Conservation (phyloP, 257 asterid genomes). For the Orobanche coerulescens region DNA sequence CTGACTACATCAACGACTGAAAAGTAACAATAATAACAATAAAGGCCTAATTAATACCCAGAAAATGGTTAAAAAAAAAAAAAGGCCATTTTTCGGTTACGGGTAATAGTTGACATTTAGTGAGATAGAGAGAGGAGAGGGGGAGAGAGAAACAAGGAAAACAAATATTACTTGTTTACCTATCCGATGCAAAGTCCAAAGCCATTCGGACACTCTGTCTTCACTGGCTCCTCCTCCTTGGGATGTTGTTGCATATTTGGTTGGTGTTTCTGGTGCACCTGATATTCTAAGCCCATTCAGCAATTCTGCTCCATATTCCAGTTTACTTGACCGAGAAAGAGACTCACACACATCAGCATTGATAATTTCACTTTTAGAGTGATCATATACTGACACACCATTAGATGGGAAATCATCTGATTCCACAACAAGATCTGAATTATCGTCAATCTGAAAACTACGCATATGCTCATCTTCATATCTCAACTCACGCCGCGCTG, state of each 20-base stretch:
- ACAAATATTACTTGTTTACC: constrained; percentile 33
- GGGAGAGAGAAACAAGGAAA: background rate
- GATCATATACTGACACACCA: constrained; percentile 29
- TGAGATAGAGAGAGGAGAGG: too few species aligned
- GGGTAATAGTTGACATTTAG: background rate
- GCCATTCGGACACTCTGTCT: constrained; percentile 93
- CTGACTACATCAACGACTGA: constrained; percentile 96
- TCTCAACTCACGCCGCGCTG: constrained; percentile 46
- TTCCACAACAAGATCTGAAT: constrained; percentile 84
- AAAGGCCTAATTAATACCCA: constrained; percentile 6
- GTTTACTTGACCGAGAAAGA: constrained; percentile 35
- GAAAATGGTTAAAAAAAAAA: constrained; percentile 11
- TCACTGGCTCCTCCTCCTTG: constrained; percentile 55
- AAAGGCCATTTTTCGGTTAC: background rate
- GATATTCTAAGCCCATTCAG: constrained; percentile 51
- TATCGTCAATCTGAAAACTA: constrained; percentile 72
- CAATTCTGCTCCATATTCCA: constrained; percentile 37
- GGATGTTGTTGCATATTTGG: constrained; percentile 35
- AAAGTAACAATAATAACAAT: constrained; percentile 1
- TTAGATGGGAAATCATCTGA: constrained; percentile 42
- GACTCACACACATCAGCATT: constrained; percentile 30
- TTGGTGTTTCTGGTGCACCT: constrained; percentile 51
- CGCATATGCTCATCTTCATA: constrained; percentile 69
- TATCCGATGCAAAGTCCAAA: constrained; percentile 93
- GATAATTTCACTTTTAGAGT: constrained; percentile 42